Percentiles rank a stretch among this genome's conserved stretches.
phyloP scores from a whole-genome alignment of 306 rosid species.

The Cyamopsis tetragonoloba region DNA sequence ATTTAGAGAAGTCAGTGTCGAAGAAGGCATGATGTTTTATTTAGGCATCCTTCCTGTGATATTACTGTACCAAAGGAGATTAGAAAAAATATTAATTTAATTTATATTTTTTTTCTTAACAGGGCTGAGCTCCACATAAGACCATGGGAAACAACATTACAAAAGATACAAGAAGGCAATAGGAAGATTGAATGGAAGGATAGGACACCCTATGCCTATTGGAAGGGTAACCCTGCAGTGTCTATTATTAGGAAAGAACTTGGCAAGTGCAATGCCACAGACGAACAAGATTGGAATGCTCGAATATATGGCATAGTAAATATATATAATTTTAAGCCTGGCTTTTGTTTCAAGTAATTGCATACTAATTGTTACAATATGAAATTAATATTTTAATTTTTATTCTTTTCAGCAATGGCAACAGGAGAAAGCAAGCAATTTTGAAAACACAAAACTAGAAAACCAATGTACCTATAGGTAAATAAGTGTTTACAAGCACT shows the following conservation, averaged over 20 bases:
- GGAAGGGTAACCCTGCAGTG: slow-evolving; percentile 45
- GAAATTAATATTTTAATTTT: background rate
- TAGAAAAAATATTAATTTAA: no score
- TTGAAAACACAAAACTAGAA: slow-evolving; percentile 35
- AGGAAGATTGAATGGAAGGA: slow-evolving; percentile 35
- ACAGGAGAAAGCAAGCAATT: slow-evolving; percentile 12
- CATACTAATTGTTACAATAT: background rate
- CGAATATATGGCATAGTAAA: slow-evolving; percentile 34
- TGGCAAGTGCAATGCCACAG: slow-evolving; percentile 33
- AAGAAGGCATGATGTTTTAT: no score
- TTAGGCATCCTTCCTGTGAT: no score
- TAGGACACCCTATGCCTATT: slow-evolving; percentile 47
- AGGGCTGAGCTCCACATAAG: slow-evolving; percentile 45
- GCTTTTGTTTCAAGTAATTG: background rate
- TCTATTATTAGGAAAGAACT: slow-evolving; percentile 20
- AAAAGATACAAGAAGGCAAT: slow-evolving; percentile 34
- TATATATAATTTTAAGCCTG: background rate
- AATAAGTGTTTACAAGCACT: background rate
- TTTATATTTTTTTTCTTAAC: background rate
- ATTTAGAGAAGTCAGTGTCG: no score
- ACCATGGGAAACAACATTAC: slow-evolving; percentile 37
- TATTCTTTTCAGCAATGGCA: slow-evolving; percentile 30
- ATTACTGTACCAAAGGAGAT: no score
- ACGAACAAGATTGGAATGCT: slow-evolving; percentile 36
- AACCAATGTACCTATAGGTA: slow-evolving; percentile 50